Evolutionary conservation across 345 rosid genomes (phyloP).

Genomic region (Arabidopsis suecica): DNA sequence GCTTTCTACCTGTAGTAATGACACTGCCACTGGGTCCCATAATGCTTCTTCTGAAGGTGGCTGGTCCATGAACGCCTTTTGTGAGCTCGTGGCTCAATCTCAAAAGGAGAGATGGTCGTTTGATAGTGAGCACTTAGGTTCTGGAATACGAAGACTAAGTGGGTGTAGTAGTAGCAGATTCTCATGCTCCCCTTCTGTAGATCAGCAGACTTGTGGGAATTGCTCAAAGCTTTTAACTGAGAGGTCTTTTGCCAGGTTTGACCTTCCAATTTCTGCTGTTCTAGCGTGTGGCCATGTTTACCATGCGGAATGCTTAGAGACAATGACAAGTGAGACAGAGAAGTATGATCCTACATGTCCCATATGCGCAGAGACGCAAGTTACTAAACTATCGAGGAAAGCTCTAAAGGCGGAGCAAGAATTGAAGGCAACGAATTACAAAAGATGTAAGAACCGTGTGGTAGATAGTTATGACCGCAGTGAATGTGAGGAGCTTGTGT

Average conservation of each 20-base stretch:
- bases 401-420: conserved; percentile 60
- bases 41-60: conserved; percentile 75
- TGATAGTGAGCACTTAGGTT: conserved; percentile 71
- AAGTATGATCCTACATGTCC: conserved; percentile 80
- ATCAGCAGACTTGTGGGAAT: conserved; percentile 63
- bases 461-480: conserved; percentile 57
- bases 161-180: conserved; percentile 61
- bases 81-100: conserved; percentile 80
- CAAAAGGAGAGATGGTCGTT: conserved; percentile 88
- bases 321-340: conserved; percentile 60
- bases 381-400: conserved; percentile 58
- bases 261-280: conserved; percentile 65
- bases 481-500: conserved; percentile 51
- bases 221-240: conserved; percentile 71
- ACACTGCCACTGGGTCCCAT: conserved; percentile 61
- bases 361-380: conserved; percentile 66
- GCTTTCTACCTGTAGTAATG: conserved; percentile 50
- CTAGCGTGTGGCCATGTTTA: conserved; percentile 79
- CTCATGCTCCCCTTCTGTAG: conserved; percentile 66
- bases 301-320: conserved; percentile 85
- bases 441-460: conserved; percentile 66
- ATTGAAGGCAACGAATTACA: conserved; percentile 53
- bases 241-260: conserved; percentile 59
- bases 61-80: conserved; percentile 82
- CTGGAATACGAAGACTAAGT: conserved; percentile 57